phyloP scores from a whole-genome alignment of 2,329 filamentous ascomycete species.

The Pseudohalonectria lignicola region DNA sequence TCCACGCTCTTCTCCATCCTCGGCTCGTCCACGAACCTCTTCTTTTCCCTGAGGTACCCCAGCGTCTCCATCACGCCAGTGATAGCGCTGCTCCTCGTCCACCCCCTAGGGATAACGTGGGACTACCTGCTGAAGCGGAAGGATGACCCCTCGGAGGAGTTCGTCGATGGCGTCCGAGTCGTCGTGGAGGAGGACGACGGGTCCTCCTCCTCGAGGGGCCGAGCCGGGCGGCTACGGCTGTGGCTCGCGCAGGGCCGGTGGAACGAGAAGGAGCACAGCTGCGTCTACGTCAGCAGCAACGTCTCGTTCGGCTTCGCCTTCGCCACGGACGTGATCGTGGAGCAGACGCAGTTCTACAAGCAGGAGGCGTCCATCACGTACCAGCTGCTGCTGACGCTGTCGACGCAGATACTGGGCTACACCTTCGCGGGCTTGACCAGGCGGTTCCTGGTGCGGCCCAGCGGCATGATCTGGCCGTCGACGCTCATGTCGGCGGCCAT shows the following conservation, averaged over 20 bases:
- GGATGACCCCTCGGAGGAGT: conserved; percentile 36
- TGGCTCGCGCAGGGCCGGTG: conserved; percentile 73
- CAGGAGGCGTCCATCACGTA: conserved; percentile 68
- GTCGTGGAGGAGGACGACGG: conserved; percentile 5
- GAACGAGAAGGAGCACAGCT: conserved; percentile 85
- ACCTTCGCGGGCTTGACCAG: conserved; percentile 75
- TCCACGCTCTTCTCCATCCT: conserved; percentile 72
- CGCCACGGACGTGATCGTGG: conserved; percentile 81
- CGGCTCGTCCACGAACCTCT: conserved; percentile 75
- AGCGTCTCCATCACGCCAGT: conserved; percentile 84
- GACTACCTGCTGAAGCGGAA: conserved; percentile 61
- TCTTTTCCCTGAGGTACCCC: conserved; percentile 83
- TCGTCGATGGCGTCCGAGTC: conserved; percentile 27
- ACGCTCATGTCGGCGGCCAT: conserved; percentile 78
- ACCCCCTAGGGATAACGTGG: conserved; percentile 73
- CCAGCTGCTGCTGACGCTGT: conserved; percentile 72
- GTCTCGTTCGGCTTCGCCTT: conserved; percentile 85
- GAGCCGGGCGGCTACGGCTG: conserved; percentile 39
- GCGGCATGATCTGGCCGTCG: conserved; percentile 85
- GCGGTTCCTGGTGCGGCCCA: conserved; percentile 71
- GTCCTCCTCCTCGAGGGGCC: conserved; percentile 12
- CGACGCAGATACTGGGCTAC: conserved; percentile 79
- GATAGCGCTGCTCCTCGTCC: conserved; percentile 75
- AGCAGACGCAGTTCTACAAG: conserved; percentile 82
- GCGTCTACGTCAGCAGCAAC: conserved; percentile 82